Evolutionary conservation across 495 filamentous ascomycete genomes (phyloP).

Genomic region (Aspergillus leporis): DNA sequence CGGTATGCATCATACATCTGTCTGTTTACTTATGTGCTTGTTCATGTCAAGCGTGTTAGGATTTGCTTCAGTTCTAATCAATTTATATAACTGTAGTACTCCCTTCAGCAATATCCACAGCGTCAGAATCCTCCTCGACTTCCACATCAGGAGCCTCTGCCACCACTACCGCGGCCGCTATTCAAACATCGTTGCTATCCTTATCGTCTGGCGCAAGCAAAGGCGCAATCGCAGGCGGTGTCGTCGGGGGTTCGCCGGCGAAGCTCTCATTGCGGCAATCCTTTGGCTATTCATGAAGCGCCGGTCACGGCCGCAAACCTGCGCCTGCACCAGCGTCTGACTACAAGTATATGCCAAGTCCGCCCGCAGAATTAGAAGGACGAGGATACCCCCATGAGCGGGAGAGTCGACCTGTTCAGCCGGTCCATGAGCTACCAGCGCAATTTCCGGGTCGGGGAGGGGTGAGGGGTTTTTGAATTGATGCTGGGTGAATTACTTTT

Average conservation of each 20-base stretch:
- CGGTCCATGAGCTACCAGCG: not conserved
- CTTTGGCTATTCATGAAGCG: not conserved
- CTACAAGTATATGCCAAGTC: not conserved
- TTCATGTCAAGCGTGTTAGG: too few species aligned
- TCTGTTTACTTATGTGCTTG: not conserved
- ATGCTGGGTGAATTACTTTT: too few species aligned
- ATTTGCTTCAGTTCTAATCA: not conserved
- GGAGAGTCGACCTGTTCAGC: not conserved
- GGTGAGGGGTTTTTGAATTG: too few species aligned
- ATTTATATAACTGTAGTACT: not conserved
- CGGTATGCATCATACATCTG: not conserved
- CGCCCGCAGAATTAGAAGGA: not conserved
- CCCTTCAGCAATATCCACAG: not conserved
- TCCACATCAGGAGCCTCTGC: not conserved
- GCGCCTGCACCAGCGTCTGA: not conserved
- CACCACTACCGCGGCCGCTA: not conserved
- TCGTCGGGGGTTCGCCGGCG: not conserved
- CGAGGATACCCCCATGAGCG: not conserved
- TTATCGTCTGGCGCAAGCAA: not conserved
- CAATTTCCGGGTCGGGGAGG: not conserved
- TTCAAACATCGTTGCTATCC: not conserved
- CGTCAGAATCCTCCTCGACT: not conserved
- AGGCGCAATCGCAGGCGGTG: not conserved
- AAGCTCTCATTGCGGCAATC: not conserved
- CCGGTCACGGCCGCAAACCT: not conserved